Evolutionary conservation across 768 basidiomycete species (phyloP).

Genomic region (Lactarius tabidus): DNA sequence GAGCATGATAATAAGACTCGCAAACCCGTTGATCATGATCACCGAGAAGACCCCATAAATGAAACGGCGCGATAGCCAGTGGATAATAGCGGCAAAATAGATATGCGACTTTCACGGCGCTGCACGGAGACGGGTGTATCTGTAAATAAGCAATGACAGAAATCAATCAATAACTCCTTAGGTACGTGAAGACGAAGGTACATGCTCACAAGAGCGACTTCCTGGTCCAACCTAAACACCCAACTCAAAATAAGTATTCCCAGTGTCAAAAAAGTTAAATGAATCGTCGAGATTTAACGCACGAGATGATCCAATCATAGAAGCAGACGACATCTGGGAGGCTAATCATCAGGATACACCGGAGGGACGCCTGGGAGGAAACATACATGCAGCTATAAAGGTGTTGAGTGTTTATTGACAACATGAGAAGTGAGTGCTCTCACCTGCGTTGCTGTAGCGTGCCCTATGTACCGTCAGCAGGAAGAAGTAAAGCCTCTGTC

Average conservation of each 20-base stretch:
- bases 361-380: background rate
- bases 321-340: conserved; percentile 20
- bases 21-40: conserved; percentile 8
- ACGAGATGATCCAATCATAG: conserved; percentile 27
- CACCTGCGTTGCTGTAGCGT: conserved; percentile 11
- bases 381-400: conserved; percentile 12
- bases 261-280: background rate
- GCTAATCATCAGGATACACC: background rate
- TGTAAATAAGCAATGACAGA: background rate
- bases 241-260: background rate
- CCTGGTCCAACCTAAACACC: conserved; percentile 18
- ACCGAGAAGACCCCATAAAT: conserved; percentile 13
- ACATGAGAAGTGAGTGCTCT: background rate
- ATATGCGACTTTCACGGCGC: conserved; percentile 14
- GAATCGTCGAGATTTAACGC: conserved; percentile 2
- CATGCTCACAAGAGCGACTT: conserved; percentile 10
- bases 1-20: background rate
- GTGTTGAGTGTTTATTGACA: background rate
- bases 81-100: conserved; percentile 23
- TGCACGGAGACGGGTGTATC: conserved; percentile 21
- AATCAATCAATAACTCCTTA: background rate
- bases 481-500: background rate
- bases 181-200: no score
- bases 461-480: background rate
- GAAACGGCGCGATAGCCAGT: conserved; percentile 15